Base-by-base conservation (phyloP, 1,139 yeast species). In the Scheffersomyces stambukii region DNA sequence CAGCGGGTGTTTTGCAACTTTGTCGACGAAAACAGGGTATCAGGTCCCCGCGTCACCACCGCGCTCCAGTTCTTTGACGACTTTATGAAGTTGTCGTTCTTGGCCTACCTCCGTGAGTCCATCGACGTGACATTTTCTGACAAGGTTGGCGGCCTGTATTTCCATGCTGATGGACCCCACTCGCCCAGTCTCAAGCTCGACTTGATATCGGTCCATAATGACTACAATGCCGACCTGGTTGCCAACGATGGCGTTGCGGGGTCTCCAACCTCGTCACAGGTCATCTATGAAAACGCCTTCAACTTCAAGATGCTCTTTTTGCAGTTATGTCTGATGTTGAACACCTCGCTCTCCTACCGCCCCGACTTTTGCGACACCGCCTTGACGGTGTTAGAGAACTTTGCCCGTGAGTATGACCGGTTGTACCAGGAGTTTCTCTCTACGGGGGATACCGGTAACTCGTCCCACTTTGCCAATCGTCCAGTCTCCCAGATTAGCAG, bases 81-180 rank as follows among this genome's bases (percentile, higher is more conserved):
- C 7, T 83, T 82, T 42, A 77, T 89, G 83, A 66, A 64, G 24
- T 54, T 62, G 7, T 66, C 75, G 3, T 86, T 82, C 44, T 61
- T 82, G 29, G 78, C 89, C 1, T 75, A 77, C 30, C 63, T 88
- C 18, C 77, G 75, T 29, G 71, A 69, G 22, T 70, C 79, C 2
- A 60, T 86, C 19, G 61, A 68, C 21, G 19, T 34, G 4, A 45
- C 54, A 9, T 64, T 62, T 38, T 45, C 49, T 9, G 59, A 56
- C 22, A 47, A 46, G 25, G 52, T 63, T 26, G 64, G 63, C 1
- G 48, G 48, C 4, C 35, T 33, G 3, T 35, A 33, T 19, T 29
- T 38, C 4, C 40, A 31, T 8, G 25, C 30, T 14, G 35, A 35
- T 10, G 23, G 23, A 10, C 11, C 32, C 3, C 33, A 29, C 23